A percentile compares a stretch with the other conserved stretches of the same genome.
Evolutionary conservation across 2,329 filamentous ascomycete genomes (phyloP).

Genomic region (Pseudopyrenochaeta lycopersici): DNA sequence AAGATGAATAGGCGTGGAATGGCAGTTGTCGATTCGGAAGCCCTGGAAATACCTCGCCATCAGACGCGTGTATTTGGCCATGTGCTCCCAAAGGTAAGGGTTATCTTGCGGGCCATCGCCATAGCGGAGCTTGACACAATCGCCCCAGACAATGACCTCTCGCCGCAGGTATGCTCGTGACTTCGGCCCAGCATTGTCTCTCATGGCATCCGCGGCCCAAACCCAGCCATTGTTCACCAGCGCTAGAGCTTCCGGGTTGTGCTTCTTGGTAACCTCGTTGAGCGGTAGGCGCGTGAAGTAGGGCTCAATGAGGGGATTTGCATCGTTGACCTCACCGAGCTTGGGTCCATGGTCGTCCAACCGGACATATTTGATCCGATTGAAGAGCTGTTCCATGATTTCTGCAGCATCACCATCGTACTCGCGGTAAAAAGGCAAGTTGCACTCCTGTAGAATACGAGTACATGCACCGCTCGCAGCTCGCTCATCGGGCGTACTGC

Average conservation of each 20-base stretch:
- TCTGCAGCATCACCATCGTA: constrained; percentile 85
- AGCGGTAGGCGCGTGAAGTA: constrained; percentile 92
- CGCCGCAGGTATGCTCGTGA: constrained; percentile 94
- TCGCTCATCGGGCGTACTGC: constrained; percentile 60
- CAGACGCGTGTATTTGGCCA: constrained; percentile 89
- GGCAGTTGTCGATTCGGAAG: constrained; percentile 97
- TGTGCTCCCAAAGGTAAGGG: constrained; percentile 94
- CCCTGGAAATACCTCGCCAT: constrained; percentile 96
- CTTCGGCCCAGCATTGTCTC: constrained; percentile 89
- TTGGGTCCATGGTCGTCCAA: constrained; percentile 93
- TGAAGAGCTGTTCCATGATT: constrained; percentile 90
- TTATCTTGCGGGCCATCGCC: constrained; percentile 82
- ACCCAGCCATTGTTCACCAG: constrained; percentile 98
- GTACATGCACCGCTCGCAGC: constrained; percentile 62
- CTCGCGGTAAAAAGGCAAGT: constrained; percentile 88
- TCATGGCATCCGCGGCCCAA: constrained; percentile 93
- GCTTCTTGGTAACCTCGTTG: constrained; percentile 79
- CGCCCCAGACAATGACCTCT: constrained; percentile 97
- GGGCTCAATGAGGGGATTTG: constrained; percentile 85
- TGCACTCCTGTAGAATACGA: constrained; percentile 81
- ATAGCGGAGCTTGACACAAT: constrained; percentile 97
- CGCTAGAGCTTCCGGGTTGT: constrained; percentile 78
- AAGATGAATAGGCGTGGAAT: constrained; percentile 93
- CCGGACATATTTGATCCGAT: constrained; percentile 92
- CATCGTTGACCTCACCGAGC: constrained; percentile 77